Conservation (phyloP, 768 basidiomycete genomes). For the Lactifluus volemus region DNA sequence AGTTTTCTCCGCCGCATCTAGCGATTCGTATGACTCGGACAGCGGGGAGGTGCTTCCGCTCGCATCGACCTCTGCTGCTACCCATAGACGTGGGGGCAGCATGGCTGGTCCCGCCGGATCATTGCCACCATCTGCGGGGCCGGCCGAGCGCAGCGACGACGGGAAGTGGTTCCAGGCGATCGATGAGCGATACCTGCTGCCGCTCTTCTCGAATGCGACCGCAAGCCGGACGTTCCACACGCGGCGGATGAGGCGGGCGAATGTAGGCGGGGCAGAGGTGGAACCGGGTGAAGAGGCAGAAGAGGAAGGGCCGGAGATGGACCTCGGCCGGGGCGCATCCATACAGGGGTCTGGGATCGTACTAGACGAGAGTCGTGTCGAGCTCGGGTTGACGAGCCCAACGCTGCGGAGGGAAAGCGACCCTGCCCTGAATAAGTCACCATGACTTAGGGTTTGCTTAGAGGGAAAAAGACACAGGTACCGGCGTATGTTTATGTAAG, state of each 20-base stretch:
- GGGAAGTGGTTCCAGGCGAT: slow-evolving; percentile 94
- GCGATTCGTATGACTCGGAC: slow-evolving; percentile 73
- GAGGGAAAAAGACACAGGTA: neutral
- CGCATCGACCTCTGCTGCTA: slow-evolving; percentile 39
- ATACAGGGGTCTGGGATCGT: slow-evolving; percentile 27
- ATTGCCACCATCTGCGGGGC: slow-evolving; percentile 1
- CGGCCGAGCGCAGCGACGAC: slow-evolving; percentile 41
- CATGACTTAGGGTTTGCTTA: neutral
- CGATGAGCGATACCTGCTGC: slow-evolving; percentile 90
- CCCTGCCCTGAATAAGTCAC: slow-evolving; percentile 4
- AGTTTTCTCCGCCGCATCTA: slow-evolving; percentile 62
- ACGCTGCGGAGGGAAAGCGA: slow-evolving; percentile 19
- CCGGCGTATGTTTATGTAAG: neutral
- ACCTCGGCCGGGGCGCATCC: slow-evolving; percentile 31
- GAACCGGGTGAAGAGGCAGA: slow-evolving; percentile 16
- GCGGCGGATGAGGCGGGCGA: slow-evolving; percentile 48
- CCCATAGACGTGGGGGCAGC: neutral
- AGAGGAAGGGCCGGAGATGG: slow-evolving; percentile 26
- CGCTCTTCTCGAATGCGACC: slow-evolving; percentile 87
- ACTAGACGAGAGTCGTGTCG: slow-evolving; percentile 18
- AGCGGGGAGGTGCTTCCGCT: slow-evolving; percentile 69
- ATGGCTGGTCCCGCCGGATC: neutral
- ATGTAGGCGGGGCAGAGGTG: slow-evolving; percentile 23
- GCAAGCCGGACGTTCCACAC: slow-evolving; percentile 84
- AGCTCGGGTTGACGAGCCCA: slow-evolving; percentile 17